A percentile compares a stretch with the other conserved stretches of the same genome.
phyloP scores from a whole-genome alignment of 164 flowering plant species.

The Stephania cephalantha region DNA sequence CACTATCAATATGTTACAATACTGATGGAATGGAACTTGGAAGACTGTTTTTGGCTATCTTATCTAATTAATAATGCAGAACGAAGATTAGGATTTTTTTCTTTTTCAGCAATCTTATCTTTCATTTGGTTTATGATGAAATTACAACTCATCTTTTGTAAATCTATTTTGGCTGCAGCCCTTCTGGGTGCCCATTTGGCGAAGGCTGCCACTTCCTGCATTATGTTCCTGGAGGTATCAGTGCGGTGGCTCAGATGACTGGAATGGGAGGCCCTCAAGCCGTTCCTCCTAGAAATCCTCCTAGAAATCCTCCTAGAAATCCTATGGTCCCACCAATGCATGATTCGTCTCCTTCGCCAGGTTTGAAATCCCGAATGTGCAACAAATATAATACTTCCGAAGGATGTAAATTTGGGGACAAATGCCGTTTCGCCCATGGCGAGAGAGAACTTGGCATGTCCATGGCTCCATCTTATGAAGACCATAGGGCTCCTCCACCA shows the following conservation, averaged over 20 bases:
- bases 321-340: constrained; percentile 24
- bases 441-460: constrained; percentile 85
- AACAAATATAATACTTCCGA: constrained; percentile 60
- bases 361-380: constrained; percentile 58
- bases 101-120: neutral
- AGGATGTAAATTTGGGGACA: constrained; percentile 92
- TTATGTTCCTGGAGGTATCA: constrained; percentile 71
- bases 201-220: constrained; percentile 85
- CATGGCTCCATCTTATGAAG: constrained; percentile 36
- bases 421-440: constrained; percentile 83
- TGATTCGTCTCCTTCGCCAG: constrained; percentile 34
- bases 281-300: constrained; percentile 32
- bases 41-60: too few species aligned
- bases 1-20: too few species aligned
- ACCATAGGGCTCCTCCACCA: constrained; percentile 36
- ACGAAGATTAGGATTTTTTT: neutral
- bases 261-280: constrained; percentile 32
- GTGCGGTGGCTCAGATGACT: constrained; percentile 70
- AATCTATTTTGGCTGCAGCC: constrained; percentile 33
- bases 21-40: too few species aligned
- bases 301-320: constrained; percentile 39
- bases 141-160: neutral
- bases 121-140: neutral
- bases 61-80: too few species aligned
- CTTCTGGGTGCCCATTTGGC: constrained; percentile 82